Conservation (phyloP, 768 basidiomycete genomes). For the Pleurotus djamor region DNA sequence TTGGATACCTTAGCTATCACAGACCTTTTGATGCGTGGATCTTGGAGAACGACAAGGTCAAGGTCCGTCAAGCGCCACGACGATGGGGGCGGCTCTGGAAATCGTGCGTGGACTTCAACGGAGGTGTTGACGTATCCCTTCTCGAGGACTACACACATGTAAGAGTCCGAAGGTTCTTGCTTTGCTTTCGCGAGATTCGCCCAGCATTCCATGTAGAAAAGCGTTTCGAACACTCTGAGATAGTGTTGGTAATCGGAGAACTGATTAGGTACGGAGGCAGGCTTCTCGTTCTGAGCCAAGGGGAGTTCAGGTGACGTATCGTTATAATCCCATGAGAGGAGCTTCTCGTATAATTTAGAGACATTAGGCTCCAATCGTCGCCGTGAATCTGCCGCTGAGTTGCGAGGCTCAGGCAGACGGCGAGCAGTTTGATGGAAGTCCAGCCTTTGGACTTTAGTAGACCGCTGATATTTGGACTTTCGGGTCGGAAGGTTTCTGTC, state of each 20-base stretch:
- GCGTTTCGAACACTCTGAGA: constrained; percentile 74
- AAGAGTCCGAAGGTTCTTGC: constrained; percentile 52
- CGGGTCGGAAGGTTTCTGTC: constrained; percentile 37
- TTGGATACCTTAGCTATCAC: constrained; percentile 61
- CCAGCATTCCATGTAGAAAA: constrained; percentile 90
- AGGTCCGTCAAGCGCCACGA: constrained; percentile 80
- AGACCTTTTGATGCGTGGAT: constrained; percentile 47
- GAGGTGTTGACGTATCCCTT: constrained; percentile 80
- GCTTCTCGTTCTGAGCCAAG: constrained; percentile 23
- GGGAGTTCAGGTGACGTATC: constrained; percentile 66
- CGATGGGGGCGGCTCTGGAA: constrained; percentile 56
- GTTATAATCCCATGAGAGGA: constrained; percentile 88
- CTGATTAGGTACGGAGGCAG: constrained; percentile 53
- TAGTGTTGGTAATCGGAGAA: constrained; percentile 73
- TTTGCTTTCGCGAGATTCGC: constrained; percentile 80
- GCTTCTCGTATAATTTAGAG: constrained; percentile 67
- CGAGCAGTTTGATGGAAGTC: constrained; percentile 7
- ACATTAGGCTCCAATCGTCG: constrained; percentile 83
- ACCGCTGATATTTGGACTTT: too few species aligned
- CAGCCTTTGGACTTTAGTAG: too few species aligned
- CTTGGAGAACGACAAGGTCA: constrained; percentile 80
- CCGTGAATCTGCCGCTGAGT: constrained; percentile 55
- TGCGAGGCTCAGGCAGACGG: constrained; percentile 55
- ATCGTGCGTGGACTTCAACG: constrained; percentile 71
- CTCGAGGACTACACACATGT: constrained; percentile 62